Base-by-base conservation (phyloP, 768 basidiomycete genomes). In the Naganishia onofrii region DNA sequence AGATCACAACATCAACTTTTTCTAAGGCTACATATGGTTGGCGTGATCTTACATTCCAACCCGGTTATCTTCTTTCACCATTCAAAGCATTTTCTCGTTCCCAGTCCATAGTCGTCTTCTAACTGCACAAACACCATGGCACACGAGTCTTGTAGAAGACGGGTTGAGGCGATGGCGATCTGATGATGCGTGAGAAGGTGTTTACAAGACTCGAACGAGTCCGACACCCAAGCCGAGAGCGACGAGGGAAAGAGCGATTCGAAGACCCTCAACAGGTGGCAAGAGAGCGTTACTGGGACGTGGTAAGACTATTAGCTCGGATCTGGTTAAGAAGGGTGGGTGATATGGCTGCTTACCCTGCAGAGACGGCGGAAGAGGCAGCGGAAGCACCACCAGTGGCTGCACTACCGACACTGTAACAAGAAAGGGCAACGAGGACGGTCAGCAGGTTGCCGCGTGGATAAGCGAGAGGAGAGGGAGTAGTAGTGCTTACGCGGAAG, bases 121-220 rank as follows among this genome's bases (percentile, higher is more conserved):
- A 36, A 10, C 9, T 42, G 42, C 42, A 42, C 42, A 42, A 7
- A 15, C 2, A 8, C 42, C 9, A 8, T 17, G 13, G 2, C 42
- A 42, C 42, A 7, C 42, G 2, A 42, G 42, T 15, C 42, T 2
- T 42, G 9, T 8, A 7, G 42, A 15, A 2, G 42, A 42, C 15
- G 42, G 12, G 12, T 6, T 36, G 6, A 36, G 36, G 36, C 36
- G 36, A 36, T 5, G 36, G n/a, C n/a, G n/a, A n/a, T n/a, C 12
- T 51, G 19, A n/a, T 26, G 21, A 7, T 3, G 48, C 3, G 6
- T 1, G 48, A 12, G 12, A n/a, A 23, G 48, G 48, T n/a, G 48
- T 51, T 23, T 63, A 63, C 23, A 63, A 44, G 12, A 63, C 60
- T 29, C 60, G 60, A 28, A 63, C 60, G 60, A 63, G 60, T 6